These are phyloP conservation scores for Fraxinus sp. DNA, from an alignment of 305 asterid genomes.

Conservation along the genomic window DNA sequence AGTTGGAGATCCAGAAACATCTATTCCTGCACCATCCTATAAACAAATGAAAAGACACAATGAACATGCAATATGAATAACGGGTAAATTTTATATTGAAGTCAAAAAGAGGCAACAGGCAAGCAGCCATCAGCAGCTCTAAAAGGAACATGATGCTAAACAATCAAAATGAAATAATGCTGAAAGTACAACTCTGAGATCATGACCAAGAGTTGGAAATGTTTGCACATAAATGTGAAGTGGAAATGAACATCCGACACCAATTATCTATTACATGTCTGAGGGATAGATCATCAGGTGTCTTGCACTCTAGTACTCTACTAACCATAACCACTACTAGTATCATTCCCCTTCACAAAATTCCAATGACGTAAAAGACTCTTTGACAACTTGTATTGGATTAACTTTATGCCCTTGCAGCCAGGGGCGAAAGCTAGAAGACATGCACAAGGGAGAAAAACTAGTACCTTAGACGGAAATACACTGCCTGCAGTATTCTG, in stretches of 20 bases:
- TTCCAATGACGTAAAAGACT: neutral
- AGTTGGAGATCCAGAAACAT: constrained; percentile 95
- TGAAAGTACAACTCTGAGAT: constrained; percentile 11
- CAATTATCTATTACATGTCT: constrained; percentile 11
- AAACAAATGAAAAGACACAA: neutral
- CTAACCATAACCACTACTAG: neutral
- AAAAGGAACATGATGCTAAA: constrained; percentile 5
- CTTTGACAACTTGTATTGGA: constrained; percentile 3
- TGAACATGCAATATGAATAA: constrained; percentile 12
- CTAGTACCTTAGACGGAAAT: constrained; percentile 67
- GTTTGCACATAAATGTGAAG: neutral
- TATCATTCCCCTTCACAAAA: neutral
- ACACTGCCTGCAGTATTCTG: constrained; percentile 93
- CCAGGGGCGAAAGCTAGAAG: constrained; percentile 7
- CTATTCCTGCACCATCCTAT: constrained; percentile 61
- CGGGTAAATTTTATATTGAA: neutral
- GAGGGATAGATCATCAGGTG: constrained; percentile 10
- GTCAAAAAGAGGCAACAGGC: neutral
- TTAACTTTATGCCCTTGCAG: neutral
- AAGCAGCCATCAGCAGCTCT: neutral
- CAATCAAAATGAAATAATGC: neutral
- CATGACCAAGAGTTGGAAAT: neutral
- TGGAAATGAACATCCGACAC: constrained; percentile 6
- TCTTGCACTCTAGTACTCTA: neutral
- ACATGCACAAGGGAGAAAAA: constrained; percentile 11